Evolutionary conservation across 805 yeast species (phyloP).

Genomic region (Starmerella stigmatis): DNA sequence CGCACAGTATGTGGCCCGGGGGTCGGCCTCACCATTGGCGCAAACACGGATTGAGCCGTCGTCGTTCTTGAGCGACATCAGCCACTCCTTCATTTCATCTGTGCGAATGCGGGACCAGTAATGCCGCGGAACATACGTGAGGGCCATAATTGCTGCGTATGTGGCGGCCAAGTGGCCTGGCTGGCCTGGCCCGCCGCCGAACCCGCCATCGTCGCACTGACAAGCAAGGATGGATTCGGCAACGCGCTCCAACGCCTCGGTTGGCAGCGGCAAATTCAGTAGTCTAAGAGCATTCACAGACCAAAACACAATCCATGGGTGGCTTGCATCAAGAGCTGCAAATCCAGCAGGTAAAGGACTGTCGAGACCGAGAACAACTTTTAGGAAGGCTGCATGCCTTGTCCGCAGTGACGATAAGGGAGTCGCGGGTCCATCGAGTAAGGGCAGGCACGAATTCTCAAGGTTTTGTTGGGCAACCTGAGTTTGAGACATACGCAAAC

Average conservation of each 20-base stretch:
- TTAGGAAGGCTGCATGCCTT: conserved; percentile 39
- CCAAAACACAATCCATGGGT: conserved; percentile 89
- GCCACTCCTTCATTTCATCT: conserved; percentile 47
- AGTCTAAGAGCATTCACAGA: conserved; percentile 44
- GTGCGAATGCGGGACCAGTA: conserved; percentile 41
- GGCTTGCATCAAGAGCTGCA: conserved; percentile 69
- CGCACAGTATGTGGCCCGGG: conserved; percentile 77
- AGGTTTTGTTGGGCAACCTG: conserved; percentile 15
- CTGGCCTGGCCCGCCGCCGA: conserved; percentile 80
- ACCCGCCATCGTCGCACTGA: conserved; percentile 46
- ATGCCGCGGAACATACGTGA: conserved; percentile 41
- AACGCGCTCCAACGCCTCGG: conserved; percentile 22
- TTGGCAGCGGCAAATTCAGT: conserved; percentile 32
- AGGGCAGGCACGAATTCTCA: conserved; percentile 14
- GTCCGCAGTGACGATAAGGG: not conserved
- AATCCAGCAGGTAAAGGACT: conserved; percentile 42
- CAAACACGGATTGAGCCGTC: conserved; percentile 77
- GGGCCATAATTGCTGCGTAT: conserved; percentile 61
- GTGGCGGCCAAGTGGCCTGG: conserved; percentile 75
- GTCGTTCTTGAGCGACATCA: conserved; percentile 47
- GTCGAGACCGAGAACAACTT: conserved; percentile 29
- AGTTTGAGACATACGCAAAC: conserved; percentile 11
- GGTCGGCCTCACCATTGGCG: conserved; percentile 68
- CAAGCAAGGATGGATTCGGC: conserved; percentile 29
- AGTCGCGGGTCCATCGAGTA: conserved; percentile 11